Evolutionary conservation across 306 rosid genomes (phyloP).

Genomic region (Glycine soja): DNA sequence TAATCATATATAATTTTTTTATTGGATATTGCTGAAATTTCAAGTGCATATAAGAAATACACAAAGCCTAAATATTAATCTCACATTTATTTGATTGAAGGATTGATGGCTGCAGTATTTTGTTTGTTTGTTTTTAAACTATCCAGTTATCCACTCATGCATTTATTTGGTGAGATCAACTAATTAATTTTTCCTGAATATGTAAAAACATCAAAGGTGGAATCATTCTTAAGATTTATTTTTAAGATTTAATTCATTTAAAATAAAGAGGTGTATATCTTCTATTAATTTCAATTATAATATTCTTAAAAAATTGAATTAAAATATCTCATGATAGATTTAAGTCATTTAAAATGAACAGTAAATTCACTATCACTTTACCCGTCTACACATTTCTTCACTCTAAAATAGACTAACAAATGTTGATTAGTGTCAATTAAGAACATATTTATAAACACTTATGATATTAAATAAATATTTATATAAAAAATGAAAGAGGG

Average conservation of each 20-base stretch:
- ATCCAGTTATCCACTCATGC: neutral
- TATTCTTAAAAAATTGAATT: too few species aligned
- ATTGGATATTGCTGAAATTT: too few species aligned
- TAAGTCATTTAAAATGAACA: too few species aligned
- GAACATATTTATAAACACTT: neutral
- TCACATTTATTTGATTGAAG: too few species aligned
- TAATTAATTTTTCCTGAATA: neutral
- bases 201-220: neutral
- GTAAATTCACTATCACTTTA: neutral
- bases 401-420: neutral
- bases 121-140: neutral
- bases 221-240: too few species aligned
- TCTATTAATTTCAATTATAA: too few species aligned
- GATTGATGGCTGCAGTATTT: neutral
- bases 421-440: neutral
- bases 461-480: slow-evolving; percentile 4
- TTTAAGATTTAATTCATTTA: too few species aligned
- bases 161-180: neutral
- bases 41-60: too few species aligned
- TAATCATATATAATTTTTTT: too few species aligned
- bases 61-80: too few species aligned
- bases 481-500: neutral
- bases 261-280: too few species aligned
- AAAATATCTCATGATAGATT: too few species aligned
- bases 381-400: neutral